Base-by-base conservation (phyloP, 345 rosid species). In the Angophora floribunda region DNA sequence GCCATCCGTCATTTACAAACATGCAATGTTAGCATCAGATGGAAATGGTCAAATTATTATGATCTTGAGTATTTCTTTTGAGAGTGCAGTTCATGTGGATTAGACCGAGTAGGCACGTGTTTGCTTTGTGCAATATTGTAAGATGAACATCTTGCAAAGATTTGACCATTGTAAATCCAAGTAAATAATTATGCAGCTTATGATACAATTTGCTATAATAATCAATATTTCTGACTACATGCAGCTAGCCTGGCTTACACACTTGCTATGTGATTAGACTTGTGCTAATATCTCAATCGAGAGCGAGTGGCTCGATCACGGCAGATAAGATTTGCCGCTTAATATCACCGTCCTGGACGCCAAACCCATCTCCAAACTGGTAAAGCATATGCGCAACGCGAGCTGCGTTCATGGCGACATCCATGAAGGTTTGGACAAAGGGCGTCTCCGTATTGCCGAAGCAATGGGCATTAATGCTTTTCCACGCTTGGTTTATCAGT, bases 311-410 rank as follows among this genome's bases (percentile, higher is more conserved):
- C 51, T 92, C 79, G 32, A 94, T 88, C 3, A 94, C 90, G 1
- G 92, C 32, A 41, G 93, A 91, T 1, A 87, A 75, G 24, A 94
- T 91, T 55, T 90, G 91, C 50, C 52, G 88, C 86, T 89, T 87
- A 4, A 55, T 91, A 52, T 93, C 85, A 2, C 63, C 79, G 55
- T 91, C 96, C 49, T 93, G 96, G 85, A 91, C 88, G 9, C 94
- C 95, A 45, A 94, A 93, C 4, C 94, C 93, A 85, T 94, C 95
- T 47, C 92, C 94, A 70, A 90, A 63, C 15, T 91, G 94, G 90
- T 93, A 93, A 7, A 95, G 89, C 67, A 90, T 87, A 36, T 91
- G 93, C 0, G 65, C 95, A 87, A 90, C 92, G 0, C 95, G 93
- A 3, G 94, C 93, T 82, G 90, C 70, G 16, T 92, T 95, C 32